Evolutionary conservation across 2,329 filamentous ascomycete species (phyloP), one percentile per base, ranked within the genome.

Genomic region (Botrytis elliptica): DNA sequence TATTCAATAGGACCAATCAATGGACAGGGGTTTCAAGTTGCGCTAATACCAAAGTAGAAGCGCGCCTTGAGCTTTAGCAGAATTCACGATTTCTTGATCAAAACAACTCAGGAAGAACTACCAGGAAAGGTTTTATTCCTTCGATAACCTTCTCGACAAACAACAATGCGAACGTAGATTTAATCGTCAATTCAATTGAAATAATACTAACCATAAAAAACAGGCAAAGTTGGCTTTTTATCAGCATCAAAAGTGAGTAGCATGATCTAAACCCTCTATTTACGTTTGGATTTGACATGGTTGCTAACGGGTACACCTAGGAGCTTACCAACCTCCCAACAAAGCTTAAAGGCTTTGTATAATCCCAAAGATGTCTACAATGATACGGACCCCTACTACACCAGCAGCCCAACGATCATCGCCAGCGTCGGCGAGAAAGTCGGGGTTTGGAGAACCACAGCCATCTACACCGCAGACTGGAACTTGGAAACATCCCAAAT

Each of bases 401-500:
- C 80, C 80, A 33, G 74, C 75, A 33, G 29, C 65, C 33, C 66
- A 69, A 55, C 42, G 65, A 22, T 70, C 57, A 18, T 69, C 66
- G 6, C 62, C 57, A 36, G 57, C 66, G 20, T 70, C 71, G 18
- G 59, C 55, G 12, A 44, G 55, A 62, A 73, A 70, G 52, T 69
- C 55, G 36, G 57, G 55, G 16, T 42, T 73, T 40, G 55, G 55
- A 25, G 38, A 52, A 55, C 42, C 42, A 42, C 71, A 68, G 18
- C 71, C 55, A 25, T 68, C 65, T 22, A 73, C 72, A 25, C 72
- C 72, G 25, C 67, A 71, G 14, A 79, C 93, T 10, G 95, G 95
- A 72, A 93, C 91, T 81, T 99, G 96, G 95, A 89, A 91, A 80
- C 96, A 99, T 82, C 96, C 96, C 49, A 90, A 92, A 76, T 87